Base-by-base conservation (phyloP, 257 asterid genomes). In the Ballota nigra region DNA sequence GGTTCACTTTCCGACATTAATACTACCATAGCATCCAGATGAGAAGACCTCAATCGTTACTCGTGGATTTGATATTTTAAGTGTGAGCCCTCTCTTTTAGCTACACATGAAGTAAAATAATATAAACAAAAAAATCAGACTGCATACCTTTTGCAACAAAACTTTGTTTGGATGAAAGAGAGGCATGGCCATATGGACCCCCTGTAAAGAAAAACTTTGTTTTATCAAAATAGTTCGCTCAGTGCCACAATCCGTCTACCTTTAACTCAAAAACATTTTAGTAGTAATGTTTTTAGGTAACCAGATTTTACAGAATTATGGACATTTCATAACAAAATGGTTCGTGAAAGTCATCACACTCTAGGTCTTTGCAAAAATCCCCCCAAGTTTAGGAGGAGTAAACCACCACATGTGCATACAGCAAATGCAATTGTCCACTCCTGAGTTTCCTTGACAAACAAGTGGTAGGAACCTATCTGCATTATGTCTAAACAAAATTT, bases 101-200 rank as follows among this genome's bases (percentile, higher is more conserved):
- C 26, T 13, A 62, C 61, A 77, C 33, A 59, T 41, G n/a, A n/a
- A n/a, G 38, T 16, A 62, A 52, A 31, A 38, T 53, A 65, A 72
- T 22, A 75, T 7, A 1, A 29, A 20, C 33, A 47, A 33, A 51
- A 38, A 45, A 77, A 40, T 45, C 76, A 71, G 80, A 81, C 64
- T 66, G 76, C 93, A 84, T 86, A 94, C 98, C 99, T 89, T 94
- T 94, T 22, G 90, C 89, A 69, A 83, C 88, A 84, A 85, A 84
- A 84, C 88, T 81, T 89, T 89, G 95, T 83, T 86, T 89, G 80
- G 96, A 80, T 68, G 97, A 83, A 88, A 86, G 83, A 85, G 96
- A 81, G 18, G 87, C 79, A 69, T 83, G 97, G 71, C 97, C 98
- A 76, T 85, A 88, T 59, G 96, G 96, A 74, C 83, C 83, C 78